Base-by-base conservation (phyloP, 2,329 filamentous ascomycete genomes). In the Cryphonectria carpinicola region DNA sequence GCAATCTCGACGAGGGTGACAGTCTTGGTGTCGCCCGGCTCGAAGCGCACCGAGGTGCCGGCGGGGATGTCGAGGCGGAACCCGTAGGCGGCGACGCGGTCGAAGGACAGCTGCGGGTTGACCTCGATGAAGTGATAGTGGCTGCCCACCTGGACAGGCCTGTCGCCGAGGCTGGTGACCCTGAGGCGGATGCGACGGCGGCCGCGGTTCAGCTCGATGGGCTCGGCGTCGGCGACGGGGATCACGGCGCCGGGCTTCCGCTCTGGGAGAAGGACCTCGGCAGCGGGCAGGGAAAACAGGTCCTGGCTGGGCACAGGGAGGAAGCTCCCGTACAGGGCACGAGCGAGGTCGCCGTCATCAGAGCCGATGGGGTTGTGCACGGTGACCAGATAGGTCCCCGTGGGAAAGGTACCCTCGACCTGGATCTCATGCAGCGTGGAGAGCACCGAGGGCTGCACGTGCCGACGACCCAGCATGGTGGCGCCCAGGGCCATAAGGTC, bases 51-150 rank as follows among this genome's bases (percentile, higher is more conserved):
- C 10, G 94, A 97, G 0, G 95, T 98, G 49, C 95, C 95, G 0
- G 95, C 94, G 1, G 95, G 86, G 70, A 98, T 96, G 78, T 98
- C 95, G 19, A 98, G 86, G 14, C 94, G 88, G 81, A 89, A 97
- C 7, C 95, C 95, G 77, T 96, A 96, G 0, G 94, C 89, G 74
- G 89, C 89, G 65, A 89, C 83, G 37, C 95, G 93, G 81, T 98
- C 95, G 79, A 98, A 98, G 73, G 93, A 89, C 66, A 98, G 87
- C 79, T 93, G 89, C 0, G 94, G 93, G 81, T 98, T 98, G n/a
- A 90, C 92, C 83, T 98, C 95, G 77, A 97, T 89, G 79, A 98
- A 97, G 82, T 98, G 95, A 80, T 97, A 98, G 82, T 98, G 95
- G 43, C 94, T 97, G 43, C 95, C 95, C 71, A 95, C 92, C 85